Evolutionary conservation across 176 grass and related monocot genomes (phyloP).

Genomic region (Avena sativa): DNA sequence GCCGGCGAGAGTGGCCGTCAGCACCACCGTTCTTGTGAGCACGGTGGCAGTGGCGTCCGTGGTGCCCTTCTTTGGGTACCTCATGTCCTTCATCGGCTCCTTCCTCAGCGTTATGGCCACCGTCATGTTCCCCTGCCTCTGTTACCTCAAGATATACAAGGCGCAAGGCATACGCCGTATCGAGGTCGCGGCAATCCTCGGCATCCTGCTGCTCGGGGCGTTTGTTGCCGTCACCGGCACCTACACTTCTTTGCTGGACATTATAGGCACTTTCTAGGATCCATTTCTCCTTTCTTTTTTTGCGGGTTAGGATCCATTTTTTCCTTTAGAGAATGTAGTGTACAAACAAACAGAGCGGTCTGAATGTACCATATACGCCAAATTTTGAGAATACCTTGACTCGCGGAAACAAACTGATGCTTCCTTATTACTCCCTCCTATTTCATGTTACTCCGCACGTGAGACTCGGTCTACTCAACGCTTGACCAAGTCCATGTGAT

Average conservation of each 20-base stretch:
- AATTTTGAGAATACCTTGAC: not conserved
- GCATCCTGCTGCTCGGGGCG: conserved; percentile 51
- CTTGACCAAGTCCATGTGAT: too few species aligned
- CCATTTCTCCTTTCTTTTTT: not conserved
- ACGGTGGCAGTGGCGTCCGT: conserved; percentile 53
- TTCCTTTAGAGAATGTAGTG: not conserved
- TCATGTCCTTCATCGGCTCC: conserved; percentile 58
- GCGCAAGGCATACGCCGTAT: conserved; percentile 14
- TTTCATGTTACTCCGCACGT: too few species aligned
- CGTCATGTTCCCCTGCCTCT: conserved; percentile 53
- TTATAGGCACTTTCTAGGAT: conserved; percentile 42
- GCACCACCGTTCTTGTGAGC: conserved; percentile 50
- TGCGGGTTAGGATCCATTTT: too few species aligned
- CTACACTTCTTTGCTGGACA: conserved; percentile 54
- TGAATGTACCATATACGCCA: not conserved
- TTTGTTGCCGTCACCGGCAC: conserved; percentile 53
- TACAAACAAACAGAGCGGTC: not conserved
- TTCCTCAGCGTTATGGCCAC: conserved; percentile 59
- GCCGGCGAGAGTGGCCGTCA: conserved; percentile 37
- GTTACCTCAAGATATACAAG: conserved; percentile 63
- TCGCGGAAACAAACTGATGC: not conserved
- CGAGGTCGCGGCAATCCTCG: conserved; percentile 42
- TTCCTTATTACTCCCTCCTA: not conserved
- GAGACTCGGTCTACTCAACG: too few species aligned
- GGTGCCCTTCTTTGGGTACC: conserved; percentile 55